Conservation (phyloP, 192 early-diverging fungal species). For the Obelidium mucronatum region DNA sequence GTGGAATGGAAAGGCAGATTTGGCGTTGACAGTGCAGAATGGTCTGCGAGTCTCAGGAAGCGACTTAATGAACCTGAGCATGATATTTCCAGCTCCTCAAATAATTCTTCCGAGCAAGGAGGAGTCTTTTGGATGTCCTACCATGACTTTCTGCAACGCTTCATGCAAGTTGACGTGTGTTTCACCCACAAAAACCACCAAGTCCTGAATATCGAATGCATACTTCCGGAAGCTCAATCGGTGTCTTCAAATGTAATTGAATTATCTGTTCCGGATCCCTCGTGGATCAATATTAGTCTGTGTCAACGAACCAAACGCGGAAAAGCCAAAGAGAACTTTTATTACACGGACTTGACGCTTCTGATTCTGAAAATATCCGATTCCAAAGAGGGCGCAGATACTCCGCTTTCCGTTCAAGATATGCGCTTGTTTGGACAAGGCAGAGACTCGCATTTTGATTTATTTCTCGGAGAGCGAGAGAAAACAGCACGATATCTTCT, state of each 20-base stretch:
- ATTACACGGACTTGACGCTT: conserved; percentile 33
- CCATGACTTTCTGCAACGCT: conserved; percentile 39
- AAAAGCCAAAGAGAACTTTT: conserved; percentile 35
- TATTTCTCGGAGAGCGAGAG: conserved; percentile 17
- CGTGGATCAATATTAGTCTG: conserved; percentile 22
- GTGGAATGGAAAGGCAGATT: conserved; percentile 41
- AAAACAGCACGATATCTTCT: conserved; percentile 20
- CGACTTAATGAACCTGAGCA: conserved; percentile 19
- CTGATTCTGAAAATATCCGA: conserved; percentile 11
- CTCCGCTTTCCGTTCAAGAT: conserved; percentile 14
- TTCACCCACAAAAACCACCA: conserved; percentile 20
- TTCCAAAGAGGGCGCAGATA: background rate
- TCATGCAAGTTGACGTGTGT: conserved; percentile 37
- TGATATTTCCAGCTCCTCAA: background rate
- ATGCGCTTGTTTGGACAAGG: conserved; percentile 38
- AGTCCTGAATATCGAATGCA: conserved; percentile 12
- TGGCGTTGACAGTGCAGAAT: conserved; percentile 21
- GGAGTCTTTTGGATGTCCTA: conserved; percentile 40
- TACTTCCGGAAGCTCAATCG: background rate
- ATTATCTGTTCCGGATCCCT: conserved; percentile 29
- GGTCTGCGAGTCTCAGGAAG: conserved; percentile 25
- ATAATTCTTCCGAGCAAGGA: background rate
- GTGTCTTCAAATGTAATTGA: conserved; percentile 14
- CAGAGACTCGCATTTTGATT: conserved; percentile 34
- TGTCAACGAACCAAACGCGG: conserved; percentile 40